Base-by-base conservation (phyloP, 176 grass and related monocot genomes). In the Triticum monococcum region DNA sequence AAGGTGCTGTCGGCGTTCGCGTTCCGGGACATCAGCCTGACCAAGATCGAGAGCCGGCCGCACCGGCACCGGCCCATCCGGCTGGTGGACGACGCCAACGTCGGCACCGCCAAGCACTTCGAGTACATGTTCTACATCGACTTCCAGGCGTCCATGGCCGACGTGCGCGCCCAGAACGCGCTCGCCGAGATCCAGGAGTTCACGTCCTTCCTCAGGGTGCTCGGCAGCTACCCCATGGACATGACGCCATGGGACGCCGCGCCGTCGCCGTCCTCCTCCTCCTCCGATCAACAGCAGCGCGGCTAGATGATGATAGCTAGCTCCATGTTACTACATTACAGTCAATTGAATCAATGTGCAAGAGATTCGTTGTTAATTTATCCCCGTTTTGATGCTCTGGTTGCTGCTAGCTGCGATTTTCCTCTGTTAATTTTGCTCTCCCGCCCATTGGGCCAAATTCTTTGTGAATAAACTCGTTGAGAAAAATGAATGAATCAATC, bases 141-240 rank as follows among this genome's bases (percentile, higher is more conserved):
- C 63, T 97, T 97, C 89, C 86, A 97, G 90, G 95, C 95, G 1
- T 97, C 95, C 54, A 91, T 97, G 95, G 95, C 95, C 17, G 92
- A 97, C 50, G 84, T 89, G 5, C 84, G 95, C 1, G 95, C 95
- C 14, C 95, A 97, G 91, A 97, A 97, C 90, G 92, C 95, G n/a
- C 89, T 97, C 11, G 81, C 95, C 0, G 95, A 95, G 90, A 93
- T 97, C 79, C 95, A 97, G 79, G 95, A 97, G 87, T 97, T 91
- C 87, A 97, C 95, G 22, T 97, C 95, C n/a, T 97, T 97, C 78
- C 88, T 95, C 85, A 61, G 91, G 18, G 92, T 97, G 62, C 92
- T 97, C 28, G 95, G 95, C 2, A 97, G 95, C 91, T 97, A 97
- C 86, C 95, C 95, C 26, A 97, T 97, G 92, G 95, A 97, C 85